Evolutionary conservation across 768 basidiomycete genomes (phyloP).

Genomic region (Tylopilus rubrobrunneus): DNA sequence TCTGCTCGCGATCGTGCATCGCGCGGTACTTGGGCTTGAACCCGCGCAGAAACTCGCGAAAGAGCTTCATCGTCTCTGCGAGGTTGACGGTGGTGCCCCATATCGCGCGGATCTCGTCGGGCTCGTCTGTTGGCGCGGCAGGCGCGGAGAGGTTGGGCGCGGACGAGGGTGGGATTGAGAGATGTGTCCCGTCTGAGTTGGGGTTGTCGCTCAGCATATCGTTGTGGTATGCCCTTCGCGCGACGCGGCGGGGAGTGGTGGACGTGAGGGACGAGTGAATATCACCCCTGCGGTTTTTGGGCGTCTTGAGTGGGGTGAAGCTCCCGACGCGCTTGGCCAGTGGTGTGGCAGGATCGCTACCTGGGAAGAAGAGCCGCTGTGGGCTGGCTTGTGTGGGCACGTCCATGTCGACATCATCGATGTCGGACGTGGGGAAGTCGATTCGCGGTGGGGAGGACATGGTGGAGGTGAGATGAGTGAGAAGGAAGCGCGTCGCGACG

Average conservation of each 20-base stretch:
- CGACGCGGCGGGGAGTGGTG: conserved; percentile 23
- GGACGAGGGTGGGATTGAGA: conserved; percentile 57
- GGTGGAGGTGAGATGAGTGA: neutral
- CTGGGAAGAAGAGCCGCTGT: conserved; percentile 27
- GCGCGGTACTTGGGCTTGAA: conserved; percentile 92
- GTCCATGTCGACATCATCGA: conserved; percentile 54
- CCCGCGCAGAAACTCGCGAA: conserved; percentile 82
- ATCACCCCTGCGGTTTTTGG: conserved; percentile 37
- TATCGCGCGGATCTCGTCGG: conserved; percentile 85
- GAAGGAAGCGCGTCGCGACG: conserved; percentile 46
- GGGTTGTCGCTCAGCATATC: conserved; percentile 33
- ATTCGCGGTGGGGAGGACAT: conserved; percentile 67
- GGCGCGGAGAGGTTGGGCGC: conserved; percentile 57
- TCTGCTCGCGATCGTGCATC: conserved; percentile 62
- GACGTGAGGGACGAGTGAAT: conserved; percentile 33
- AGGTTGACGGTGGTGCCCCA: conserved; percentile 98
- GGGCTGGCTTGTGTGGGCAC: conserved; percentile 22
- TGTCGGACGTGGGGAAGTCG: conserved; percentile 60
- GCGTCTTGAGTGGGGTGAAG: conserved; percentile 37
- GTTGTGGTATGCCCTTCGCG: conserved; percentile 19
- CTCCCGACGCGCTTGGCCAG: conserved; percentile 37
- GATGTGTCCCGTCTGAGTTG: conserved; percentile 55
- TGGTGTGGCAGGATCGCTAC: conserved; percentile 40
- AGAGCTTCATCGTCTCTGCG: conserved; percentile 85
- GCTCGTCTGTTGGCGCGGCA: conserved; percentile 60